A percentile compares a stretch with the other conserved stretches of the same genome.
phyloP scores from a whole-genome alignment of 805 yeast species.

The Sugiyamaella qingdaonensis region DNA sequence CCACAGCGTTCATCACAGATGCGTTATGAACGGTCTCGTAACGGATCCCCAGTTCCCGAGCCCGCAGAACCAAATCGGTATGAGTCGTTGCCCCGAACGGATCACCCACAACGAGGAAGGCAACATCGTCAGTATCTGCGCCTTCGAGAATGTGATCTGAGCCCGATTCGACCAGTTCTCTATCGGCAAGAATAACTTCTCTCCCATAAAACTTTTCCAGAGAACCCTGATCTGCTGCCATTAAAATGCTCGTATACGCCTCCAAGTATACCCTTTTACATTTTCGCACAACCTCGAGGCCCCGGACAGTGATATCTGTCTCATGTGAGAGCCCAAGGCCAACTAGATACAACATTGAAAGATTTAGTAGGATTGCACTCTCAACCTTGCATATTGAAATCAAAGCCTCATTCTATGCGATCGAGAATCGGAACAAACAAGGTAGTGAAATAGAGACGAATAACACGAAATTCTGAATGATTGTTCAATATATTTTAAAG shows the following conservation, averaged over 20 bases:
- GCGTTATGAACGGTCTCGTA: conserved; percentile 91
- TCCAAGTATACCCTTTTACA: conserved; percentile 92
- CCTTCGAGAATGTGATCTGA: conserved; percentile 75
- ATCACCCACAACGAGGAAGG: conserved; percentile 95
- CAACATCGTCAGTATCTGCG: conserved; percentile 79
- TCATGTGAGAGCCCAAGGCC: conserved; percentile 91
- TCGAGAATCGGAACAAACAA: no score
- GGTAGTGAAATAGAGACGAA: no score
- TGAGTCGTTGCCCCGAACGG: conserved; percentile 98
- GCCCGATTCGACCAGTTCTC: conserved; percentile 90
- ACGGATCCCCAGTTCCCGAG: conserved; percentile 73
- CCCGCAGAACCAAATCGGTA: conserved; percentile 88
- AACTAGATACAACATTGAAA: conserved; percentile 73
- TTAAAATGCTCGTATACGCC: conserved; percentile 90
- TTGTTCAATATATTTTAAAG: no score
- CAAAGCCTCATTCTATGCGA: no score
- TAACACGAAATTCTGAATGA: no score
- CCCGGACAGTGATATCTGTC: conserved; percentile 90
- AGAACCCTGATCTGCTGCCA: conserved; percentile 79
- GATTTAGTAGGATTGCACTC: neutral
- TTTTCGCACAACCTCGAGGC: conserved; percentile 74
- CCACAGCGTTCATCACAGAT: conserved; percentile 96
- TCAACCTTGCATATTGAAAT: neutral
- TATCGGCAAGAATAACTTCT: conserved; percentile 81
- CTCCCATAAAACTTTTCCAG: conserved; percentile 83